Base-by-base conservation (phyloP, 805 yeast species). In the Isabelozyma heimii region DNA sequence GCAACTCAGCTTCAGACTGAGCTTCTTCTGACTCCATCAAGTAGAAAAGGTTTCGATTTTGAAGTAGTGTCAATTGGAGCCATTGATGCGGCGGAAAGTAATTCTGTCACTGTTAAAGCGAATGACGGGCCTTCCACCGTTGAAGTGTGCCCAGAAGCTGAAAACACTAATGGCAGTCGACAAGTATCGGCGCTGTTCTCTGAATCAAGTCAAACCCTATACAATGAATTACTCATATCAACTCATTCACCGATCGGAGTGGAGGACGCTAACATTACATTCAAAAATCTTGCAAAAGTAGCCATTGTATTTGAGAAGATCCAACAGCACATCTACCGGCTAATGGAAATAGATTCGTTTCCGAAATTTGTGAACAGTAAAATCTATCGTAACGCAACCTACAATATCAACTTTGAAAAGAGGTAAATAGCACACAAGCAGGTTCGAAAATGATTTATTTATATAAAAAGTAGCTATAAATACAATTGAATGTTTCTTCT, bases 301-400 rank as follows among this genome's bases (percentile, higher is more conserved):
- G 43, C 61, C 26, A 52, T 76, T 1, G 65, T 80, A 13, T 79
- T 80, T 45, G 75, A 73, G n/a, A 67, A 69, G 16, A 79, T 86
- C 6, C 70, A 75, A n/a, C 45, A 55, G 9, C 78, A 77, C 42
- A 75, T 86, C 45, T 77, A 77, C 55, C 67, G 72, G 40, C 65
- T 89, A 65, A 82, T 89, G 86, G 87, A 85, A 54, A 75, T 65
- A 35, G 95, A 89, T 66, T 86, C 94, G 7, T 73, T 85, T 38
- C 87, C 87, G 2, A 88, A 87, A 61, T 88, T 89, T 55, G 50
- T 84, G 37, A 55, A 50, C 14, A 64, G 72, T 45, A 62, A 54
- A 20, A 49, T 58, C 37, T 65, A 54, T 50, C 52, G 50, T 38
- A 49, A 50, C 13, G 58, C 65, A 39, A 49, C 45, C 24, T 37